Evolutionary conservation across 176 grass and related monocot genomes (phyloP), one percentile per base, ranked within the genome.

Genomic region (Saccharum officinarum): DNA sequence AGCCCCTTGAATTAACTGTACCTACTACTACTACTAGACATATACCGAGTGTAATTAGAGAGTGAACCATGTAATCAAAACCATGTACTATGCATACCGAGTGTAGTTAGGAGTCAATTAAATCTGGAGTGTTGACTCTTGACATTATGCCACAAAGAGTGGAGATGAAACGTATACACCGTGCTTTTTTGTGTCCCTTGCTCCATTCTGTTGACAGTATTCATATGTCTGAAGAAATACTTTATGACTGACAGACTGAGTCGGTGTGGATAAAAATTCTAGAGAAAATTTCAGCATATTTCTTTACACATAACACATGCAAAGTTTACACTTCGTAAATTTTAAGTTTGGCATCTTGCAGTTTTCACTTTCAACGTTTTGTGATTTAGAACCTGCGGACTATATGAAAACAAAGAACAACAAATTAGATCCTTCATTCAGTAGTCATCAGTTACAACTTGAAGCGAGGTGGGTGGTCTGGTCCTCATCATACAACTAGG

Each of bases 1-100:
- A 41, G 25, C 38, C 60, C 70, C 70, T 50, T 33, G 12, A 88
- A 25, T 69, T 89, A 69, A 85, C 39, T 80, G 69, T 89, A 80
- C 46, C 25, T 42, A 57, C 20, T 42, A 36, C 38, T 73, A 67
- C 13, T 57, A 25, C 26, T 73, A 73, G 18, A 67, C 46, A 49
- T 22, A 15, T 44, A 55, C 16, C 18, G 12, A 83, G 40, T 88
- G 80, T 71, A 42, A 46, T 23, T 69, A 78, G 60, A n/a, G 34
- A 85, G 16, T 61, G 69, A 85, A 83, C 28, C 78, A 68, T 87
- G 61, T 75, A 25, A 16, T 22, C 26, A 75, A 30, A 55, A 52
- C 0, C 25, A 33, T 69, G 50, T 73, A 73, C 16, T 67, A 47
- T 81, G 7, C 20, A 61, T 61, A 25, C 9, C 8, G 22, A 59